Evolutionary conservation across 495 filamentous ascomycete species (phyloP).

Genomic region (Xylaria intraflava): DNA sequence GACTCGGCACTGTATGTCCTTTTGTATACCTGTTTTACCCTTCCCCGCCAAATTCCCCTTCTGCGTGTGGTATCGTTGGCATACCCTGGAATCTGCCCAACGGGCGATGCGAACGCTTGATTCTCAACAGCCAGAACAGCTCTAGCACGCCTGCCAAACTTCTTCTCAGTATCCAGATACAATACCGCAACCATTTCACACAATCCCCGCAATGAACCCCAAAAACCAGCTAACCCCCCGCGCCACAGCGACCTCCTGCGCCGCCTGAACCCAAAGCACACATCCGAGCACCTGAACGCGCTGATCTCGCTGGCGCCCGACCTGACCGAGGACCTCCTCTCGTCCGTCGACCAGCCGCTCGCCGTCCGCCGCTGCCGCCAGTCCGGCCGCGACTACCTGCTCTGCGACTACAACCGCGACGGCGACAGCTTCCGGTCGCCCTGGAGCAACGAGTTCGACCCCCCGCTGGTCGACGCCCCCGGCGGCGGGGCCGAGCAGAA

Average conservation of each 20-base stretch:
- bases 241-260: constrained; percentile 85
- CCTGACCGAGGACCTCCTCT: constrained; percentile 94
- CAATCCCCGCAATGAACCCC: too few relatives aligned
- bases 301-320: constrained; percentile 82
- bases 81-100: background rate
- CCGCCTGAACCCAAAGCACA: constrained; percentile 90
- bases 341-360: constrained; percentile 93
- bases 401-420: constrained; percentile 99
- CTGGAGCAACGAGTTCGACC: constrained; percentile 98
- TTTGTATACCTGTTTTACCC: constrained; percentile 23
- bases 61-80: background rate
- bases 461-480: constrained; percentile 53
- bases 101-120: background rate
- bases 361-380: constrained; percentile 76
- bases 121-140: too few relatives aligned
- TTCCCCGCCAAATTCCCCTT: constrained; percentile 5
- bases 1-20: constrained; percentile 69
- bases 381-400: constrained; percentile 89
- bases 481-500: constrained; percentile 30
- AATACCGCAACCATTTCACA: too few relatives aligned
- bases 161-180: too few relatives aligned
- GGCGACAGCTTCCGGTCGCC: constrained; percentile 94
- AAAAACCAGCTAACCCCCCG: background rate
- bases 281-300: constrained; percentile 71
- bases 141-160: background rate